Evolutionary conservation across 371 early-diverging fungal species (phyloP).

Genomic region (Coemansia sp.): DNA sequence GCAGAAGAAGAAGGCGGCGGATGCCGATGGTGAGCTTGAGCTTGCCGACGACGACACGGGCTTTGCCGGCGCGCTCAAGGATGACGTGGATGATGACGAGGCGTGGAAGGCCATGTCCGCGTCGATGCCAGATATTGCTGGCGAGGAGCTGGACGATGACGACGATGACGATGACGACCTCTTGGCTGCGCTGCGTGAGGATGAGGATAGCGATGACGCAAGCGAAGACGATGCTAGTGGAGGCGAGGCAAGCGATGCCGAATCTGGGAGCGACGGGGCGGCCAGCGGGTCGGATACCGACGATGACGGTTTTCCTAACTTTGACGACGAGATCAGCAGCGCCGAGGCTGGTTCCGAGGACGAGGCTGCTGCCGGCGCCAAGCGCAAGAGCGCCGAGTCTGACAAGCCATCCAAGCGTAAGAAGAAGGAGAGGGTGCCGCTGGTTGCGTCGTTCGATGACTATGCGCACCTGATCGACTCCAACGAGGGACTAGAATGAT

Average conservation of each 20-base stretch:
- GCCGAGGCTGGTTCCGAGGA: conserved; percentile 1
- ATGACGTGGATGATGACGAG: conserved; percentile 53
- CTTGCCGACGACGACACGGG: conserved; percentile 58
- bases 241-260: conserved; percentile 54
- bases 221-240: conserved; percentile 53
- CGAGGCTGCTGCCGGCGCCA: conserved; percentile 12
- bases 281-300: conserved; percentile 32
- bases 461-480: conserved; percentile 65
- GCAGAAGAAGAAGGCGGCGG: conserved; percentile 42
- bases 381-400: conserved; percentile 36
- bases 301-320: conserved; percentile 47
- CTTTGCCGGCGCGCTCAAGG: conserved; percentile 50
- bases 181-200: conserved; percentile 54
- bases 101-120: conserved; percentile 73
- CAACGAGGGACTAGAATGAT: conserved; percentile 47
- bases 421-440: conserved; percentile 63
- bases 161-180: conserved; percentile 51
- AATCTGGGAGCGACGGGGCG: conserved; percentile 28
- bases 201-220: conserved; percentile 54
- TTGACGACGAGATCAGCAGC: conserved; percentile 27
- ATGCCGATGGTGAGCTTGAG: conserved; percentile 33
- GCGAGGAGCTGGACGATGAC: conserved; percentile 44
- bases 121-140: conserved; percentile 65
- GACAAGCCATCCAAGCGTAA: conserved; percentile 55
- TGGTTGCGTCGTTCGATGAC: conserved; percentile 73